Evolutionary conservation across 805 yeast species (phyloP).

Genomic region (Candida taoyuanica): DNA sequence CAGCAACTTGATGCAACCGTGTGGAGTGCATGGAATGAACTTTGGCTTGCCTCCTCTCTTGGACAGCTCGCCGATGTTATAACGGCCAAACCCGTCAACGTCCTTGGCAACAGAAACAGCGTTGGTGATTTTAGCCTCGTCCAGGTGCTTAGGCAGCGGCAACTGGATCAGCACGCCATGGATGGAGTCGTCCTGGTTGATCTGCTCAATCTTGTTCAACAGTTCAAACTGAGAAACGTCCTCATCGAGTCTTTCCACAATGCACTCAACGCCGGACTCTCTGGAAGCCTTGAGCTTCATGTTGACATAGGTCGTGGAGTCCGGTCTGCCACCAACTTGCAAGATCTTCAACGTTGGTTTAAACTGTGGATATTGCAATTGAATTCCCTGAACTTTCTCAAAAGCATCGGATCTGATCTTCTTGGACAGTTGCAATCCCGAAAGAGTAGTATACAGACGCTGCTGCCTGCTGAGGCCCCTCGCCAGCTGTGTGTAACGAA

Average conservation of each 20-base stretch:
- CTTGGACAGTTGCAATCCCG: constrained; percentile 46
- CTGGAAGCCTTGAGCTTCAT: constrained; percentile 77
- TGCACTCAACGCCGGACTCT: constrained; percentile 62
- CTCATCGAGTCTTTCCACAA: constrained; percentile 55
- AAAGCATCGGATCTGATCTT: constrained; percentile 40
- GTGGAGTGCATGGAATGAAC: constrained; percentile 80
- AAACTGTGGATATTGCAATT: constrained; percentile 44
- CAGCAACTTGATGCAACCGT: constrained; percentile 68
- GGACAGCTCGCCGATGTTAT: constrained; percentile 71
- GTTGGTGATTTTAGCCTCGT: constrained; percentile 63
- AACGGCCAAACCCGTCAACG: constrained; percentile 80
- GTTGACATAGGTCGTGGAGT: constrained; percentile 74
- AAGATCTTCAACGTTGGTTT: constrained; percentile 63
- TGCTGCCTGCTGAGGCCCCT: constrained; percentile 19
- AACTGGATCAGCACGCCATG: constrained; percentile 75
- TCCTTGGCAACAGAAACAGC: constrained; percentile 66
- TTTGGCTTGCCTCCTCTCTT: constrained; percentile 68
- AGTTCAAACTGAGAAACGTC: constrained; percentile 51
- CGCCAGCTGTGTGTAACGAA: constrained; percentile 7
- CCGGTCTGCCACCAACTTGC: constrained; percentile 76
- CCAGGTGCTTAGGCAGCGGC: constrained; percentile 68
- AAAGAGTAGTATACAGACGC: constrained; percentile 31
- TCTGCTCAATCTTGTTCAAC: constrained; percentile 45
- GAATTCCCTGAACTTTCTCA: constrained; percentile 30
- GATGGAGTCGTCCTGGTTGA: constrained; percentile 55